Percentiles rank a stretch among this genome's conserved stretches.
These are phyloP conservation scores for Phytophthora pini DNA, from an alignment of 352 stramenopile species.

Conservation along the genomic window DNA sequence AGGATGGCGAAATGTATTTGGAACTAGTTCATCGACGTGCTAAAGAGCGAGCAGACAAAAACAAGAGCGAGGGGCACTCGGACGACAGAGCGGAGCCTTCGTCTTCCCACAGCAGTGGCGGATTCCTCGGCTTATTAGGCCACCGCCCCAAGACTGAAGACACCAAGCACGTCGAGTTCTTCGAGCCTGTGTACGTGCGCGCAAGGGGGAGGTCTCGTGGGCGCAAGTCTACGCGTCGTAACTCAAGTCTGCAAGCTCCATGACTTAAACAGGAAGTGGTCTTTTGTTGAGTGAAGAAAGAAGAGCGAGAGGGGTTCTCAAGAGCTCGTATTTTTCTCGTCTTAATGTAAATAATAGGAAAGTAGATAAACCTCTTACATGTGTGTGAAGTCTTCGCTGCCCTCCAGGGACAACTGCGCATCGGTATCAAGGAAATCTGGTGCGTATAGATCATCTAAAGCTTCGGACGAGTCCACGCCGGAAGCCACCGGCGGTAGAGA, in stretches of 20 bases:
- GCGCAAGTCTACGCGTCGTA: constrained; percentile 19
- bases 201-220: constrained; percentile 26
- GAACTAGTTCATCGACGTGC: constrained; percentile 48
- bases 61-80: constrained; percentile 25
- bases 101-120: constrained; percentile 19
- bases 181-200: constrained; percentile 55
- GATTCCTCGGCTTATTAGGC: constrained; percentile 48
- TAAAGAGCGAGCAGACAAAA: constrained; percentile 33
- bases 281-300: constrained; percentile 20
- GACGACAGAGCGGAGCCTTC: constrained; percentile 8
- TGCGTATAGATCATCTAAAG: constrained; percentile 30
- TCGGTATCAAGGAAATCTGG: constrained; percentile 35
- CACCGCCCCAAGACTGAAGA: constrained; percentile 26
- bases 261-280: constrained; percentile 3
- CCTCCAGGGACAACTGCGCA: not conserved
- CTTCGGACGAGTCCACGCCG: not conserved
- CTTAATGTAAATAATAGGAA: constrained; percentile 27
- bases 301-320: not conserved
- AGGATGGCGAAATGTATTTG: constrained; percentile 62
- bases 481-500: not conserved
- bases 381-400: constrained; percentile 3
- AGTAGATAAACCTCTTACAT: constrained; percentile 11
- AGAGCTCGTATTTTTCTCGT: constrained; percentile 7
- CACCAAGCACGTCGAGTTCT: constrained; percentile 61
- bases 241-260: constrained; percentile 21